Percentiles rank a stretch among this genome's conserved stretches.
These are phyloP conservation scores for Arxiozyma slooffiae DNA, from an alignment of 1,139 yeast species.

Conservation along the genomic window DNA sequence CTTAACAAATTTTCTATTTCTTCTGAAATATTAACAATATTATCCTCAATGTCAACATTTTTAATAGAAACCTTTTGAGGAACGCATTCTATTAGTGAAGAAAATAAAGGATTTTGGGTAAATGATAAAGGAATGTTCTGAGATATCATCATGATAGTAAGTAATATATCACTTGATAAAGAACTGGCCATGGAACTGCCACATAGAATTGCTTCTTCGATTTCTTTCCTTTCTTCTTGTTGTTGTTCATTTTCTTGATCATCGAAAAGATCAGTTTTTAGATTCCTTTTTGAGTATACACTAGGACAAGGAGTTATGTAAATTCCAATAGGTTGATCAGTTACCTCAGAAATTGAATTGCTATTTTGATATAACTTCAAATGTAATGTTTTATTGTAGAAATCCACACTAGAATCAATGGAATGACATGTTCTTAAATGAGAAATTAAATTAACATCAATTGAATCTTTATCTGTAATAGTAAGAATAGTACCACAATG, in stretches of 20 bases:
- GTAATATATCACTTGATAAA: background rate
- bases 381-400: background rate
- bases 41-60: constrained; percentile 1
- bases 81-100: constrained; percentile 2
- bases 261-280: background rate
- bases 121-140: constrained; percentile 10
- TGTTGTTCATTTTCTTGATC: background rate
- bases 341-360: background rate
- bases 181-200: background rate
- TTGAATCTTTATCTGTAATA: background rate
- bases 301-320: background rate
- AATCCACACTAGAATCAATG: background rate
- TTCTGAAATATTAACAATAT: constrained; percentile 3
- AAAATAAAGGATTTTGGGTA: constrained; percentile 5
- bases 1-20: constrained; percentile 4
- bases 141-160: constrained; percentile 8
- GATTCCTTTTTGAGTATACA: background rate
- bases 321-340: background rate
- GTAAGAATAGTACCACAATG: constrained; percentile 11
- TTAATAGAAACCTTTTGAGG: background rate
- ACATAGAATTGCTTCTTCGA: background rate
- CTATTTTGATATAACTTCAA: background rate
- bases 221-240: background rate
- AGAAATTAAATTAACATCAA: background rate
- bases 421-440: background rate